Conservation (phyloP, 2,329 filamentous ascomycete genomes). For the Xylaria sp. region DNA sequence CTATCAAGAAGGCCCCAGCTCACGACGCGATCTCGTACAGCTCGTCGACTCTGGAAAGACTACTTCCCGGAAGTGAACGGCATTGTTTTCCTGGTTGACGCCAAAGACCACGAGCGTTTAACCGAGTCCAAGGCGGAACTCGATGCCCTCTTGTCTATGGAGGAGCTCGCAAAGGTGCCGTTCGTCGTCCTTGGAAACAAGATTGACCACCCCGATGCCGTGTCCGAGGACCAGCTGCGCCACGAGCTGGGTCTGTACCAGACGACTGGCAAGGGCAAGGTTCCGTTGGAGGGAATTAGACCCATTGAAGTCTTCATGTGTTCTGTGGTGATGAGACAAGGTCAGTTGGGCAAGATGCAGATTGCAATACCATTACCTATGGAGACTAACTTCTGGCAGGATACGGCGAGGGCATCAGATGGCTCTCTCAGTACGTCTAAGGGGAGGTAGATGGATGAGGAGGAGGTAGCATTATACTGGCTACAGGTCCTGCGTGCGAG, state of each 20-base stretch:
- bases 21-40: conserved; percentile 45
- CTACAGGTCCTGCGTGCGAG: conserved; percentile 12
- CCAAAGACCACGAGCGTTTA: conserved; percentile 95
- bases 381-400: conserved; percentile 47
- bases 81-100: conserved; percentile 97
- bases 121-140: conserved; percentile 95
- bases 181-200: conserved; percentile 98
- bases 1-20: not conserved
- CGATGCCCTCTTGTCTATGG: conserved; percentile 93
- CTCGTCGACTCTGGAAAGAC: conserved; percentile 92
- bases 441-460: conserved; percentile 17
- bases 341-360: conserved; percentile 47
- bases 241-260: conserved; percentile 93
- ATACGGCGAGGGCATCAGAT: conserved; percentile 88
- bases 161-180: conserved; percentile 92
- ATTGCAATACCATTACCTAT: not conserved
- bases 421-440: conserved; percentile 91
- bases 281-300: conserved; percentile 86
- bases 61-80: conserved; percentile 97
- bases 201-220: conserved; percentile 96
- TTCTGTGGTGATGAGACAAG: conserved; percentile 97
- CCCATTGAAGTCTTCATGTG: conserved; percentile 99
- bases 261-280: conserved; percentile 94
- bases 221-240: conserved; percentile 93
- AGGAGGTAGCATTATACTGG: conserved; percentile 12